Percentiles rank a stretch among this genome's conserved stretches.
phyloP scores from a whole-genome alignment of 2,329 filamentous ascomycete genomes.

The Magnaporthales sp. region DNA sequence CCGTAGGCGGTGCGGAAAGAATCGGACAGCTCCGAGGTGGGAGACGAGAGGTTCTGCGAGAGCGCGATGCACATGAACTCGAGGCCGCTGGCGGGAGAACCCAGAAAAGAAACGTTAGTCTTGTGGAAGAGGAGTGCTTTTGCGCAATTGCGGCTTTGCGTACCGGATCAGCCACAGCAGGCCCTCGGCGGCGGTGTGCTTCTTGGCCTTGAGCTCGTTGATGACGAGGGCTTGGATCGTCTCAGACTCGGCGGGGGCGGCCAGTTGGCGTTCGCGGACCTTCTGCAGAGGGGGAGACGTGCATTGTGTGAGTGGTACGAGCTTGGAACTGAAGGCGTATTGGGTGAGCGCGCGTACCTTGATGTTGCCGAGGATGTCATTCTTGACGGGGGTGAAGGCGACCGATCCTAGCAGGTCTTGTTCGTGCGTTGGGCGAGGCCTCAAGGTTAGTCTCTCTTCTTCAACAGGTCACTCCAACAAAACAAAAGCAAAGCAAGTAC shows the following conservation, averaged over 20 bases:
- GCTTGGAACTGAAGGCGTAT: not conserved
- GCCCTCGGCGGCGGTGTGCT: slow-evolving; percentile 81
- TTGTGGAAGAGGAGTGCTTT: not conserved
- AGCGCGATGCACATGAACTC: slow-evolving; percentile 89
- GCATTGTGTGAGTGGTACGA: not conserved
- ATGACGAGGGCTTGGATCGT: slow-evolving; percentile 77
- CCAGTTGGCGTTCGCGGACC: slow-evolving; percentile 74
- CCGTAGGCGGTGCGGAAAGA: slow-evolving; percentile 85
- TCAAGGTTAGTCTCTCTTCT: not conserved
- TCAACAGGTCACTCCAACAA: slow-evolving; percentile 9
- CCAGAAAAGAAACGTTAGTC: slow-evolving; percentile 7
- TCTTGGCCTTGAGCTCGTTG: slow-evolving; percentile 84
- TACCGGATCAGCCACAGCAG: slow-evolving; percentile 87
- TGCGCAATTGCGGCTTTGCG: not conserved
- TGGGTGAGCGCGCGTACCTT: slow-evolving; percentile 48
- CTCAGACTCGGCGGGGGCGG: slow-evolving; percentile 67
- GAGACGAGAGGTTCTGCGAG: slow-evolving; percentile 62
- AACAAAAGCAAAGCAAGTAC: slow-evolving; percentile 31
- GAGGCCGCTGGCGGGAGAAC: slow-evolving; percentile 56
- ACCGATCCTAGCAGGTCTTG: slow-evolving; percentile 56
- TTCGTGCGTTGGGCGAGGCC: not conserved
- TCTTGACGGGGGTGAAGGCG: slow-evolving; percentile 86
- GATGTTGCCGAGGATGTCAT: slow-evolving; percentile 83
- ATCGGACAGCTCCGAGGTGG: slow-evolving; percentile 65
- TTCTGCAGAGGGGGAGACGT: slow-evolving; percentile 48